phyloP scores from a whole-genome alignment of 1,139 yeast species.

The Scheffersomyces quercinus region DNA sequence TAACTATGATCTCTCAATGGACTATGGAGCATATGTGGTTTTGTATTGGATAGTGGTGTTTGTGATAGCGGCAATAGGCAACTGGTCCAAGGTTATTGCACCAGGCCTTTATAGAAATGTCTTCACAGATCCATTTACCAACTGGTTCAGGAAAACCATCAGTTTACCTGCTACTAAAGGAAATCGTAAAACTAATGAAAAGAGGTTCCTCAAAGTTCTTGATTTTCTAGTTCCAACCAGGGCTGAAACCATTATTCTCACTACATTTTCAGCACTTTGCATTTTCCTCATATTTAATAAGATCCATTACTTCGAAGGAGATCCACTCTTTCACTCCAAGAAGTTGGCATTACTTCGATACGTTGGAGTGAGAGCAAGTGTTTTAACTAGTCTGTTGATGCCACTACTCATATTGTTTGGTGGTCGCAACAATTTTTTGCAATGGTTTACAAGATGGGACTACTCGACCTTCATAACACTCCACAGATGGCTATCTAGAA shows the following conservation, averaged over 20 bases:
- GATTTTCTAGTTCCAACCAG: conserved; percentile 62
- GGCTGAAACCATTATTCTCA: conserved; percentile 49
- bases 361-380: conserved; percentile 58
- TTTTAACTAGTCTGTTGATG: conserved; percentile 51
- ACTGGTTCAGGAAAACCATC: conserved; percentile 41
- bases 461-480: conserved; percentile 57
- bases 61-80: conserved; percentile 23
- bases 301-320: conserved; percentile 25
- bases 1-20: conserved; percentile 38
- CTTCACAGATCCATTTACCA: conserved; percentile 25
- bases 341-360: conserved; percentile 29
- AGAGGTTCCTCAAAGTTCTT: conserved; percentile 26
- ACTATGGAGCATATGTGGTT: conserved; percentile 31
- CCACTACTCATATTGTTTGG: conserved; percentile 59
- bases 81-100: conserved; percentile 33
- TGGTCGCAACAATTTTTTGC: conserved; percentile 61
- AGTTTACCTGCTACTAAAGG: conserved; percentile 50
- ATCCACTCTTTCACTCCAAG: conserved; percentile 26
- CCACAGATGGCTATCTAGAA: conserved; percentile 62
- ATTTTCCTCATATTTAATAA: conserved; percentile 8
- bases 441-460: conserved; percentile 60
- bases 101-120: conserved; percentile 14
- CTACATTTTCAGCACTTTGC: neutral
- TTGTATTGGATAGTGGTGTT: conserved; percentile 35
- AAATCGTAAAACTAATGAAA: conserved; percentile 41